Base-by-base conservation (phyloP, 2,329 filamentous ascomycete genomes). In the Trichoderma atrobrunneum region DNA sequence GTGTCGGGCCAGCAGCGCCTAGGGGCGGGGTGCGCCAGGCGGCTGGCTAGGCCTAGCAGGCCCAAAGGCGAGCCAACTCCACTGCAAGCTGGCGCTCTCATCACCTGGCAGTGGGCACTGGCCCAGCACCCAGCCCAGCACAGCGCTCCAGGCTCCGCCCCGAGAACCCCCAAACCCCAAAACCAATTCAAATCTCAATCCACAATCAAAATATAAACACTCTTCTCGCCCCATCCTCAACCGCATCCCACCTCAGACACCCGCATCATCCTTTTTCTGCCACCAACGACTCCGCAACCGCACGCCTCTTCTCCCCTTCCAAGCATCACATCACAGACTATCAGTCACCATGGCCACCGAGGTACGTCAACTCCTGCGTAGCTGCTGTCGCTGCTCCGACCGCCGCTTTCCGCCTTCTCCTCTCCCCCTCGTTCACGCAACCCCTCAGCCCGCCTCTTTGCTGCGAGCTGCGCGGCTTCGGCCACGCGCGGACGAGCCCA, bases 201-300 rank as follows among this genome's bases (percentile, higher is more conserved):
- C 76, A 78, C 77, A 77, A 76, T 76, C 77, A 78, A 78, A 78
- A 77, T 77, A 78, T 77, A 78, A 78, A 78, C 77, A 78, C 75
- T 74, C 75, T 74, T 78, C 74, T 77, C 72, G 74, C 76, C 74
- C 73, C 72, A 73, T 73, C 73, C 72, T 74, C 74, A 74, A 73
- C 73, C 74, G 74, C 74, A 75, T 76, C 71, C 74, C 74, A 72
- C 74, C 62, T 71, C 74, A 70, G 70, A 75, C 77, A 72, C 74
- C 75, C 76, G 73, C 75, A 74, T 74, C 72, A 73, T 73, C 74
- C 69, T 76, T 73, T 72, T 71, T 70, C 32, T 60, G 26, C 72
- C 66, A 39, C 73, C 74, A 69, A 34, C 72, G 68, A 68, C 51
- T 66, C 68, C 72, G 66, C 72, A 64, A 62, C 72, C 62, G 66